These are phyloP conservation scores for Bruguiera hainesii DNA, from an alignment of 441 rosid species.

Conservation along the genomic window DNA sequence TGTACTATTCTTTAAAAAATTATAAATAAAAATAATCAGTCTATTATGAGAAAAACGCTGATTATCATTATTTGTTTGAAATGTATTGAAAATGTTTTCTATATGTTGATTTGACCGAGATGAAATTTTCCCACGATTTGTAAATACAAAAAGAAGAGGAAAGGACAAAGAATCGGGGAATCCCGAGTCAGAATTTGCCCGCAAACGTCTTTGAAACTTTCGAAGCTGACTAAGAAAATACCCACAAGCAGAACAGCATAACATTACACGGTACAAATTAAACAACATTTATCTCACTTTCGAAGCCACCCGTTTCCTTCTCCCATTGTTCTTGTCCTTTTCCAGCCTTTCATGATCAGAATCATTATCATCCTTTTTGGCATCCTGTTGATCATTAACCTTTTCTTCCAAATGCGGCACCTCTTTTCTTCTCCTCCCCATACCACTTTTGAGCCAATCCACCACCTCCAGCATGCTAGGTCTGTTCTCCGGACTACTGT, in stretches of 20 bases:
- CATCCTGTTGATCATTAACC: conserved; percentile 15
- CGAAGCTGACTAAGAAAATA: neutral
- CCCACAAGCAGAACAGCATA: neutral
- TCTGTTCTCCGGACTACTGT: conserved; percentile 43
- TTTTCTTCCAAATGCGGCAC: conserved; percentile 7
- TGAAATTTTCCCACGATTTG: neutral
- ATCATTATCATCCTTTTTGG: conserved; percentile 4
- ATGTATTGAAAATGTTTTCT: neutral
- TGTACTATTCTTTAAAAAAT: too few species aligned
- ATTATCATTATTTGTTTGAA: too few species aligned
- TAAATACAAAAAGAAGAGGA: neutral
- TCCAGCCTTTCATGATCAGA: conserved; percentile 19
- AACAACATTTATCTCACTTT: conserved; percentile 10
- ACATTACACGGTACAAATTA: neutral
- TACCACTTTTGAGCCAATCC: conserved; percentile 42
- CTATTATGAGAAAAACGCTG: too few species aligned
- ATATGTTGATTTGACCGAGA: neutral
- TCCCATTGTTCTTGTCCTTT: conserved; percentile 10
- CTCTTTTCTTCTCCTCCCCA: conserved; percentile 27
- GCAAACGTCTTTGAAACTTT: neutral
- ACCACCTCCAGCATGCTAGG: conserved; percentile 57
- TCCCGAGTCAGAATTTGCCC: neutral
- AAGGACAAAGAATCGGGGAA: neutral
- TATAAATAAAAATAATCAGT: too few species aligned
- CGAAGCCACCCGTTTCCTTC: conserved; percentile 8